phyloP scores from a whole-genome alignment of 192 early-diverging fungal genomes.

The Coemansia sp. region DNA sequence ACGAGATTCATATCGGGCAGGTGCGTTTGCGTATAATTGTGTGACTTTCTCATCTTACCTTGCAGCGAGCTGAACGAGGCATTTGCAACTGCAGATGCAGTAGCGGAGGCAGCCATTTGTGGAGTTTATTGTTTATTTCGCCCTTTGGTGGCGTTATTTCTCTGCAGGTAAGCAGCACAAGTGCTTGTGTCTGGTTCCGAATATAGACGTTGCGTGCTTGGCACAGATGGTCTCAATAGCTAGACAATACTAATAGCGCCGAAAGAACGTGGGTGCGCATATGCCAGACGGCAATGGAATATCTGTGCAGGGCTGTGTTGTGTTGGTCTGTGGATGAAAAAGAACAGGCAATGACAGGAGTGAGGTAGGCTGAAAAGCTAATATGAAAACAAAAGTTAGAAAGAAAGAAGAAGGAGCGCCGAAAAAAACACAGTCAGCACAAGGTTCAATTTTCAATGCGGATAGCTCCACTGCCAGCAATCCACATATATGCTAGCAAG shows the following conservation, averaged over 20 bases:
- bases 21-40: not conserved
- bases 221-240: not conserved
- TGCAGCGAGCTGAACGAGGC: conserved; percentile 4
- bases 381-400: not conserved
- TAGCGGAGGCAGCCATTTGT: conserved; percentile 2
- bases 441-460: conserved; percentile 1
- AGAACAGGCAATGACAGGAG: conserved; percentile 2
- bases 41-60: conserved; percentile 6
- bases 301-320: not conserved
- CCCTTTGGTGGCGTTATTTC: not conserved
- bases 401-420: not conserved
- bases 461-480: not conserved
- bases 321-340: not conserved
- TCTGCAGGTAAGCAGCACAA: not conserved
- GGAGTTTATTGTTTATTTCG: not conserved
- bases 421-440: not conserved
- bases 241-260: not conserved
- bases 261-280: too few species aligned
- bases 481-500: not conserved
- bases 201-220: too few species aligned
- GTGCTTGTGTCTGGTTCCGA: not conserved
- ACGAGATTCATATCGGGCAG: not conserved
- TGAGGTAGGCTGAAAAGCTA: not conserved
- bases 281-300: too few species aligned
- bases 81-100: not conserved